Base-by-base conservation (phyloP, 768 basidiomycete species). In the Boletales sp. region DNA sequence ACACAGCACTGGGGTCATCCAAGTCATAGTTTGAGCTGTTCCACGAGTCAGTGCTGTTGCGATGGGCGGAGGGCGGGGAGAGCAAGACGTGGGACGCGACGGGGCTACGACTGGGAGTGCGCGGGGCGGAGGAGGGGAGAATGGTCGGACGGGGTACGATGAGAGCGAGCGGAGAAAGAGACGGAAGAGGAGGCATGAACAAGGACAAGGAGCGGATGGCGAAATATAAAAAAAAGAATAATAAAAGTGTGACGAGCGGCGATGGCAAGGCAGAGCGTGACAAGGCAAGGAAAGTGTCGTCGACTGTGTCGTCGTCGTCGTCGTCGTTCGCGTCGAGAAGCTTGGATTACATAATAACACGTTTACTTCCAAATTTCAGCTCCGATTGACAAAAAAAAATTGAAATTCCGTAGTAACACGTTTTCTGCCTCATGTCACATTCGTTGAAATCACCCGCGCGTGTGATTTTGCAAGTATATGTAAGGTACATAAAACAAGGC, bases 31-130 rank as follows among this genome's bases (percentile, higher is more conserved):
- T 89, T 18, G 89, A 90, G 60, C 86, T 87, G 66, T 84, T 87
- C 88, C 88, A 90, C 66, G 87, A 90, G 66, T 89, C 86, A 1
- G 84, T 83, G 67, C 87, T 89, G 67, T 83, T 85, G 56, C 88
- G 52, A 51, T 70, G 50, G 18, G 73, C 64, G 2, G 75, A 59
- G 0, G 68, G 66, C 0, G 68, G 64, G 4, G 75, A 63, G 49
- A 83, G 76, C 52, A 84, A 66, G 49, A 82, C 68, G 49, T 82
- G 74, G 3, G 80, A 74, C 45, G 76, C 74, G 55, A 64, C 63
- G 30, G 83, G 81, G 5, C 83, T 82, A 55, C 74, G 74, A 39
- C 72, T 72, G 0, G 85, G 89, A 0, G 89, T 87, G 46, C 74
- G 81, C 0, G 82, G 82, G 0, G 78, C 72, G 10, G 71, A 62